Evolutionary conservation across 768 basidiomycete genomes (phyloP), one percentile per base, ranked within the genome.

Genomic region (Plicaturopsis crispa): DNA sequence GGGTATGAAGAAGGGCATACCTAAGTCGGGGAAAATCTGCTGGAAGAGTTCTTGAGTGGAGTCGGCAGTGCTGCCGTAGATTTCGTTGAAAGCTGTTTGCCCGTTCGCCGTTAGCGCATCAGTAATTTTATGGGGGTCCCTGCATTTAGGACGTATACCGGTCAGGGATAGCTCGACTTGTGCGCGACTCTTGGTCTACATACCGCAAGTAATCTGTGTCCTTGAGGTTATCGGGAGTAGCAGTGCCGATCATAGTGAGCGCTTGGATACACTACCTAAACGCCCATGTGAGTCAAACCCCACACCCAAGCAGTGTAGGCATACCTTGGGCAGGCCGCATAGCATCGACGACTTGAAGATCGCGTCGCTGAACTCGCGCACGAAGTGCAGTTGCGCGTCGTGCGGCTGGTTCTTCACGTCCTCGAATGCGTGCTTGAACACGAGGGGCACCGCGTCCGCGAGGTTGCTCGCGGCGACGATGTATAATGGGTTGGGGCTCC

Each of bases 1-100:
- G 22, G 33, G 35, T 14, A 32, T 12, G 12, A 12, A 34, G 31
- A 34, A n/a, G 16, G 20, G 48, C 67, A 41, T 46, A 80, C 81
- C 80, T 52, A 83, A 61, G 49, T 83, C 81, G 0, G 80, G 80
- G 52, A 78, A 78, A 20, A 73, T 65, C 8, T 55, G 45, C 46
- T 63, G 56, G 13, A 84, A 51, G n/a, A 80, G 44, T 2, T 37
- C 43, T 41, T 73, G 70, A 3, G 79, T 70, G 2, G 51, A 31
- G 19, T 62, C 53, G 5, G 76, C 69, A 2, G 73, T 75, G 24
- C 72, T 68, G 13, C 79, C 77, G 43, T 84, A 83, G 11, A 73
- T 62, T 4, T 59, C 53, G 17, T 61, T 44, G 51, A 75, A 82
- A 39, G 67, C 59, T 3, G 44, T 52, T 38, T 61, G 46, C 0